These are phyloP conservation scores for Sporisorium reilianum DNA, from an alignment of 1,284 basidiomycete genomes.

Conservation along the genomic window DNA sequence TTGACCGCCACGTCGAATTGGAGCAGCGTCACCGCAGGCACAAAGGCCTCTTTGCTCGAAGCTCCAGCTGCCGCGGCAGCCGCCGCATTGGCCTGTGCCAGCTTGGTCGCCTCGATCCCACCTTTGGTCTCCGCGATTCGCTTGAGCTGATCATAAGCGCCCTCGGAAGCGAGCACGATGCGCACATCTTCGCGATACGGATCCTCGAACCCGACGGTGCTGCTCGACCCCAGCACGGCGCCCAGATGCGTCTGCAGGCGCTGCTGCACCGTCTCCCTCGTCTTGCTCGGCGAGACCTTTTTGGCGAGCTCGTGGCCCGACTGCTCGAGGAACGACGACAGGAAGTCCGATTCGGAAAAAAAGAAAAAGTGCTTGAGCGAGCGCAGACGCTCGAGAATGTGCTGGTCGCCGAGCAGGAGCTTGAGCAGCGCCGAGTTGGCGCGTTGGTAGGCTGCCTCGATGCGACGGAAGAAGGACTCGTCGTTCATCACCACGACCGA, in stretches of 20 bases:
- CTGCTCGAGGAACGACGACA: slow-evolving; percentile 66
- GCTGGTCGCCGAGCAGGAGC: slow-evolving; percentile 63
- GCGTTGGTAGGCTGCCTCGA: slow-evolving; percentile 65
- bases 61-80: slow-evolving; percentile 31
- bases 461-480: slow-evolving; percentile 62
- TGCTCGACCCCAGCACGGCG: slow-evolving; percentile 64
- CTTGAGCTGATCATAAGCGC: slow-evolving; percentile 67
- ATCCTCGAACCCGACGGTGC: slow-evolving; percentile 64
- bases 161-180: slow-evolving; percentile 65
- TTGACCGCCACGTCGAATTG: slow-evolving; percentile 67
- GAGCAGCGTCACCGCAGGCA: slow-evolving; percentile 55
- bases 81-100: slow-evolving; percentile 50
- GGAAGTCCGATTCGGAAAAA: slow-evolving; percentile 65
- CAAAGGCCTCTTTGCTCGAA: slow-evolving; percentile 70
- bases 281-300: slow-evolving; percentile 59
- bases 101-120: slow-evolving; percentile 66
- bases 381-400: slow-evolving; percentile 62
- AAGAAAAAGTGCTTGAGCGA: slow-evolving; percentile 68
- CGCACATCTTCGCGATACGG: slow-evolving; percentile 66
- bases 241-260: slow-evolving; percentile 67
- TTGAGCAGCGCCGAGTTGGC: slow-evolving; percentile 65
- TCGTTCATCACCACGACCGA: slow-evolving; percentile 62
- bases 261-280: slow-evolving; percentile 71
- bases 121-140: slow-evolving; percentile 68
- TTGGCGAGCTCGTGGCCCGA: slow-evolving; percentile 64